Percentiles rank a stretch among this genome's conserved stretches.
phyloP scores from a whole-genome alignment of 805 yeast genomes.

The Komagataella populi region DNA sequence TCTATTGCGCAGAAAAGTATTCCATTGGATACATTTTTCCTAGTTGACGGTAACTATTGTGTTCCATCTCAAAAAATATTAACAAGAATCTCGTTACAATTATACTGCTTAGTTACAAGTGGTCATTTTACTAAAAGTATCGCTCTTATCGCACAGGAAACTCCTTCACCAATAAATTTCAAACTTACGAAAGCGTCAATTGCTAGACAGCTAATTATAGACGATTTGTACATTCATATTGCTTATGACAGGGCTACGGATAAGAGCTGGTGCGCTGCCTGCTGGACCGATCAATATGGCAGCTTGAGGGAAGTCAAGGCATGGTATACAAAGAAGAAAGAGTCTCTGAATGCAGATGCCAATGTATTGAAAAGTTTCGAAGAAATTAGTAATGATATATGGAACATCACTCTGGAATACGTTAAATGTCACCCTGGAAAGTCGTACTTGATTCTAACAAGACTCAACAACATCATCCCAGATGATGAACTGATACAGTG shows the following conservation, averaged over 20 bases:
- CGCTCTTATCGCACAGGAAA: slow-evolving; percentile 18
- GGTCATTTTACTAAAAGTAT: not conserved
- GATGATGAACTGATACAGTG: slow-evolving; percentile 75
- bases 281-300: slow-evolving; percentile 86
- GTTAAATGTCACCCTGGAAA: slow-evolving; percentile 32
- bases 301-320: slow-evolving; percentile 44
- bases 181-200: slow-evolving; percentile 23
- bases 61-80: slow-evolving; percentile 20
- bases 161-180: slow-evolving; percentile 29
- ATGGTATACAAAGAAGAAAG: slow-evolving; percentile 29
- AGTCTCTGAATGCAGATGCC: slow-evolving; percentile 1
- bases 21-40: slow-evolving; percentile 24
- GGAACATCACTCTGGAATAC: slow-evolving; percentile 41
- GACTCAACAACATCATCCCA: slow-evolving; percentile 61
- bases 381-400: slow-evolving; percentile 49
- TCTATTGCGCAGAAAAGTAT: slow-evolving; percentile 22
- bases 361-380: slow-evolving; percentile 24
- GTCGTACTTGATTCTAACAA: slow-evolving; percentile 50
- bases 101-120: slow-evolving; percentile 31
- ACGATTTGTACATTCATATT: slow-evolving; percentile 70
- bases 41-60: slow-evolving; percentile 18
- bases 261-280: slow-evolving; percentile 71
- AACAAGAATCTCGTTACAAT: slow-evolving; percentile 31
- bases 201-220: slow-evolving; percentile 28
- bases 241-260: slow-evolving; percentile 78